Base-by-base conservation (phyloP, 1,284 basidiomycete species). In the Exsudoporus floridanus region DNA sequence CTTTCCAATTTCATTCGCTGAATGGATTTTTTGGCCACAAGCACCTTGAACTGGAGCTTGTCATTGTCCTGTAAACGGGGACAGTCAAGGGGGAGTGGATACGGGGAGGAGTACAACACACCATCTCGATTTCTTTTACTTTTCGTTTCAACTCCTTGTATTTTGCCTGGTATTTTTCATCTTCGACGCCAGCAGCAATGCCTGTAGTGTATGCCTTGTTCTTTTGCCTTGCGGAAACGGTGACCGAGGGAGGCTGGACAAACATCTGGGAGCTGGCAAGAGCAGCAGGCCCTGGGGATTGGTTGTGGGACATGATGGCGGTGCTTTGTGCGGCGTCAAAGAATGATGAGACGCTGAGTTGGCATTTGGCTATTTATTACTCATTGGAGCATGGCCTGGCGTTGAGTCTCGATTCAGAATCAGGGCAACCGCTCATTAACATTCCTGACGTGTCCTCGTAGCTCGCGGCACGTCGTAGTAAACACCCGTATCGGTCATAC, bases 141-240 rank as follows among this genome's bases (percentile, higher is more conserved):
- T 94, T 94, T 68, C 82, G 81, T 70, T 92, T 94, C 60, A 95
- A 77, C 56, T 95, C 92, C 70, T 86, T 91, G 77, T 94, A 94
- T 73, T 95, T 95, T 64, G 81, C 79, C 55, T 90, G 84, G 70
- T 95, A 95, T 73, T 93, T 94, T 66, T 82, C 82, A 66, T 94
- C 92, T 69, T 95, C 92, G 46, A 86, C 87, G 62, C 87, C 85
- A 33, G 87, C 87, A 40, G 86, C 80, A 58, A 90, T 86, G 55
- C 85, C 86, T 37, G 82, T 74, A 21, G 79, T 64, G 55, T 77
- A 77, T 30, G 73, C 67, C 60, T 77, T 83, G 53, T 73, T 75
- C 71, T 81, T 85, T 70, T 78, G 77, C 53, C 76, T 76, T 49
- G 70, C 60, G 16, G 73, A 64, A 55, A 74, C 55, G 50, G 65